These are phyloP conservation scores for Oenanthe sinensis DNA, from an alignment of 129 eudicot species.

Conservation along the genomic window DNA sequence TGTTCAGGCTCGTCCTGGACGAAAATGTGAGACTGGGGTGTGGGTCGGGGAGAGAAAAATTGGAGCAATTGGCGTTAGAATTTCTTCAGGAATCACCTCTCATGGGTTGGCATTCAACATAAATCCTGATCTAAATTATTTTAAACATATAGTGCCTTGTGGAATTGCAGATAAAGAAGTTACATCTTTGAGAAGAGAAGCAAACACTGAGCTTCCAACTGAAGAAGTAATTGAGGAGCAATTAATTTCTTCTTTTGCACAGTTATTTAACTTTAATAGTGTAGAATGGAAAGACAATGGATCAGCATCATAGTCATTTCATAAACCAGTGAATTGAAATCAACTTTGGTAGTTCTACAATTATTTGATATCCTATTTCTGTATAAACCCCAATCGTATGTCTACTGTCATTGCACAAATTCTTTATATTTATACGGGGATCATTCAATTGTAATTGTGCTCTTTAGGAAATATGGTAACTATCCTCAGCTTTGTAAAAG, in stretches of 20 bases:
- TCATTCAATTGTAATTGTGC: too few species aligned
- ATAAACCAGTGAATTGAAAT: not conserved
- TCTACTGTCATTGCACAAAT: not conserved
- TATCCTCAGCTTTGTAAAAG: too few species aligned
- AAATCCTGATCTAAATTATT: conserved; percentile 73
- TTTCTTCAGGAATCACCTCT: conserved; percentile 82
- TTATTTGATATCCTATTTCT: not conserved
- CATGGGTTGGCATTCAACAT: conserved; percentile 91
- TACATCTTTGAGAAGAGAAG: conserved; percentile 66
- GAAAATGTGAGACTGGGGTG: conserved; percentile 75
- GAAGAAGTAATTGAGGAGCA: conserved; percentile 67
- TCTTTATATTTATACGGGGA: too few species aligned
- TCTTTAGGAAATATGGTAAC: too few species aligned
- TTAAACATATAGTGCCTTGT: conserved; percentile 90
- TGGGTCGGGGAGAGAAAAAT: conserved; percentile 95
- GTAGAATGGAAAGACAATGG: conserved; percentile 40
- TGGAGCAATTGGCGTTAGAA: conserved; percentile 90
- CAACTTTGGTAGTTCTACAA: not conserved
- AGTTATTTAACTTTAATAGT: conserved; percentile 41
- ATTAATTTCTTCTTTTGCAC: conserved; percentile 63
- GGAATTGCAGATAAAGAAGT: conserved; percentile 89
- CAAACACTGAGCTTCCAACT: conserved; percentile 39
- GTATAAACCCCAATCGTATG: not conserved
- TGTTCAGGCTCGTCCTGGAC: conserved; percentile 61
- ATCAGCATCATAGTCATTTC: not conserved